These are phyloP conservation scores for Coffea eugenioides DNA, from an alignment of 257 asterid genomes.

Conservation along the genomic window DNA sequence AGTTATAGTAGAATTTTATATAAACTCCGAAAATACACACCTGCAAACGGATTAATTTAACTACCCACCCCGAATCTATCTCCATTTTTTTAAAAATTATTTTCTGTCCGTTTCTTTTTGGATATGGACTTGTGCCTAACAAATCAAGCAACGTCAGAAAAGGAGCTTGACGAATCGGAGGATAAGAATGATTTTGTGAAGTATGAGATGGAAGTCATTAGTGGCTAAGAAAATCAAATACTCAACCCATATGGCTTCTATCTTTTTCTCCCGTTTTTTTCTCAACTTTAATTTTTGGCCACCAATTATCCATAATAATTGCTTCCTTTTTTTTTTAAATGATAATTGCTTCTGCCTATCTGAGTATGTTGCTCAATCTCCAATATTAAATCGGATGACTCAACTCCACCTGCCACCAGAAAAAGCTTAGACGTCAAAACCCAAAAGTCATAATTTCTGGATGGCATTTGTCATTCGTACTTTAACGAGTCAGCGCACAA, in stretches of 20 bases:
- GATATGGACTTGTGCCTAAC: constrained; percentile 11
- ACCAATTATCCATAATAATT: background rate
- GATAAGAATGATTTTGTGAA: constrained; percentile 1
- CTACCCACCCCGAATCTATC: background rate
- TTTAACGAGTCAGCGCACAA: background rate
- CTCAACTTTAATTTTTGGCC: constrained; percentile 20
- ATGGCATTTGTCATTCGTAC: background rate
- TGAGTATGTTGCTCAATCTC: background rate
- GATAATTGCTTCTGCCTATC: background rate
- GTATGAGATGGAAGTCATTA: constrained; percentile 29
- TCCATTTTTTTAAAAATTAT: background rate
- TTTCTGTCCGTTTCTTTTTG: too few species aligned
- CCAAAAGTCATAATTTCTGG: background rate
- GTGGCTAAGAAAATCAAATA: background rate
- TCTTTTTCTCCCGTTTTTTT: too few species aligned
- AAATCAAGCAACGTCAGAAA: too few species aligned
- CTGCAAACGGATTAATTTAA: too few species aligned
- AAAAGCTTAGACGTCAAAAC: background rate
- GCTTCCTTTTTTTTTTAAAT: background rate
- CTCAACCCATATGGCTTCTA: background rate
- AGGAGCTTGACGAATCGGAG: background rate
- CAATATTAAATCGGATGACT: constrained; percentile 17
- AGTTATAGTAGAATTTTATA: too few species aligned
- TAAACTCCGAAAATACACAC: too few species aligned
- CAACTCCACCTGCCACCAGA: constrained; percentile 4